A percentile compares a stretch with the other conserved stretches of the same genome.
Conservation (phyloP, 805 yeast genomes). For the Metschnikowia aberdeeniae region DNA sequence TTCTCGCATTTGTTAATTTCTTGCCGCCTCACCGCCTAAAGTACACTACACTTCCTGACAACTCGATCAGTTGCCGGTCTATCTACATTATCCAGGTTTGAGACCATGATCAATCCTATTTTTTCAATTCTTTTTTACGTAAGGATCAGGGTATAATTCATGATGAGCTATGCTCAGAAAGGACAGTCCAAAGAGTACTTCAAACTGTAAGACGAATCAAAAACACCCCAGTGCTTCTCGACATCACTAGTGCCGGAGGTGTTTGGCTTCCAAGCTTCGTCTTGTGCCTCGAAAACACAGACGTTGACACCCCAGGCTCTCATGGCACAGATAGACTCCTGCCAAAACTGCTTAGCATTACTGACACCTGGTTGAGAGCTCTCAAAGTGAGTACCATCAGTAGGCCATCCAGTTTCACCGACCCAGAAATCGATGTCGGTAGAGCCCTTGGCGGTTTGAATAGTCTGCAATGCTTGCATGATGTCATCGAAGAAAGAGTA, state of each 20-base stretch:
- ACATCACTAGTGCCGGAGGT: constrained; percentile 82
- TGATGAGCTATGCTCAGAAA: constrained; percentile 15
- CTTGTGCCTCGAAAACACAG: constrained; percentile 89
- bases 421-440: constrained; percentile 89
- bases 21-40: no score
- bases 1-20: no score
- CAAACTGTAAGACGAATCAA: constrained; percentile 46
- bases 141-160: not conserved
- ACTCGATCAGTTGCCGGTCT: not conserved
- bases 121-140: not conserved
- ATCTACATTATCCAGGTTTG: no score
- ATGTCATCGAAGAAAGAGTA: constrained; percentile 94
- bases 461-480: constrained; percentile 91
- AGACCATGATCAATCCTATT: not conserved
- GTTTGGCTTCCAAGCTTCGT: constrained; percentile 94
- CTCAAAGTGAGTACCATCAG: constrained; percentile 73
- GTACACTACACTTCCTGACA: no score
- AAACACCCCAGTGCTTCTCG: constrained; percentile 95
- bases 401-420: constrained; percentile 98
- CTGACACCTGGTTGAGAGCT: constrained; percentile 60
- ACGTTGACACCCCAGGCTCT: constrained; percentile 96
- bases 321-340: constrained; percentile 84
- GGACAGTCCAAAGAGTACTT: constrained; percentile 37
- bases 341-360: constrained; percentile 81
- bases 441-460: constrained; percentile 82